These are phyloP conservation scores for Bryum argenteum DNA, from an alignment of 225 moss, liverwort and hornwort genomes.

Conservation along the genomic window DNA sequence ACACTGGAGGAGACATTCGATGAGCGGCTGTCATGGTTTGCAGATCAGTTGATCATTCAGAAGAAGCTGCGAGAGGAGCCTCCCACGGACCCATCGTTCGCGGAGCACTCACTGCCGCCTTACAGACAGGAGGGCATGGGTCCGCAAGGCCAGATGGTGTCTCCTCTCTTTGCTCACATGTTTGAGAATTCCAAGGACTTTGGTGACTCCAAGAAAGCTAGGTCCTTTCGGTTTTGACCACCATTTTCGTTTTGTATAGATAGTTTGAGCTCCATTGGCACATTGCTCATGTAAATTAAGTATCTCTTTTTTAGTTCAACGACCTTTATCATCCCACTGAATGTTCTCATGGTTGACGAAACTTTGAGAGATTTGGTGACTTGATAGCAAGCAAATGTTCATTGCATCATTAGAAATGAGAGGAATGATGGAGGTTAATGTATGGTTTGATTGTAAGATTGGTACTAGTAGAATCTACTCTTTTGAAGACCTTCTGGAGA, in stretches of 20 bases:
- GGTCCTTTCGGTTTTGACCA: slow-evolving; percentile 54
- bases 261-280: slow-evolving; percentile 17
- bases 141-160: slow-evolving; percentile 61
- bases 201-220: slow-evolving; percentile 40
- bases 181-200: slow-evolving; percentile 50
- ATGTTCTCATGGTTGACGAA: not conserved
- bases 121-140: slow-evolving; percentile 50
- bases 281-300: slow-evolving; percentile 25
- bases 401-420: too few relatives aligned
- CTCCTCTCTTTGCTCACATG: slow-evolving; percentile 62
- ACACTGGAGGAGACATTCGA: slow-evolving; percentile 66
- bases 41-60: slow-evolving; percentile 83
- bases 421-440: too few relatives aligned
- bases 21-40: slow-evolving; percentile 83
- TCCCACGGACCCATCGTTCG: slow-evolving; percentile 54
- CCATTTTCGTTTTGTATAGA: not conserved
- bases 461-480: too few relatives aligned
- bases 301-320: not conserved
- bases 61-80: slow-evolving; percentile 69
- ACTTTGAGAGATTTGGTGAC: too few relatives aligned
- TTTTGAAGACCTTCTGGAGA: too few relatives aligned
- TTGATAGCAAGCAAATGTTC: too few relatives aligned
- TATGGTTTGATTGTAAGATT: too few relatives aligned
- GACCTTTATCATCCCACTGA: not conserved
- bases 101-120: slow-evolving; percentile 42